Conservation (phyloP, 225 moss, liverwort and hornwort genomes). For the Bryoerythrophyllum caledonicum region DNA sequence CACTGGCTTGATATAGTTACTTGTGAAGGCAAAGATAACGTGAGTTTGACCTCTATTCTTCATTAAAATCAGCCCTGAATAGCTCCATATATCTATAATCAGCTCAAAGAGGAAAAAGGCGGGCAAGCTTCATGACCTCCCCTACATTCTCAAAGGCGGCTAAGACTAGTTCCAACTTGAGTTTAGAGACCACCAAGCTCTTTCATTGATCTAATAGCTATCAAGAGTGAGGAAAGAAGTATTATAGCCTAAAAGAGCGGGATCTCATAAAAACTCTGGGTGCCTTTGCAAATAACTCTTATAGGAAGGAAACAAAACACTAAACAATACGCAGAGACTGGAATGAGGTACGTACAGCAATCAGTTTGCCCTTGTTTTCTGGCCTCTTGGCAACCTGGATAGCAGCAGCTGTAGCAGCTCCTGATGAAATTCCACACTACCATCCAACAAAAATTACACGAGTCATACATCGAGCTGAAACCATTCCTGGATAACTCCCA, state of each 20-base stretch:
- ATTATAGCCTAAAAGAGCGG: too few species aligned
- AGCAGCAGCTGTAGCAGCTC: conserved; percentile 74
- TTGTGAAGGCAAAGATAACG: too few species aligned
- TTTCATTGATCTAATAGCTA: too few species aligned
- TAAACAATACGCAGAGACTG: not conserved
- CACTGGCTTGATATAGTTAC: not conserved
- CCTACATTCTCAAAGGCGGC: too few species aligned
- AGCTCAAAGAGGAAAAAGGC: not conserved
- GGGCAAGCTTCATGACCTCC: not conserved
- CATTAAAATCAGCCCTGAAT: too few species aligned
- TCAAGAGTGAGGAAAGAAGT: too few species aligned
- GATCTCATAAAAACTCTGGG: too few species aligned
- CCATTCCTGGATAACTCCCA: not conserved
- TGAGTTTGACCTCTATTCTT: too few species aligned
- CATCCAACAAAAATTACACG: not conserved
- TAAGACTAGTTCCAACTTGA: too few species aligned
- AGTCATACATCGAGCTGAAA: not conserved
- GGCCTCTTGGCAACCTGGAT: conserved; percentile 75
- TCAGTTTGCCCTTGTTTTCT: conserved; percentile 74
- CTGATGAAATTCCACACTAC: conserved; percentile 83
- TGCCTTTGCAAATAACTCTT: too few species aligned
- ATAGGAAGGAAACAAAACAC: not conserved
- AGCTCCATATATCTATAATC: too few species aligned
- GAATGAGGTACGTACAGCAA: conserved; percentile 46
- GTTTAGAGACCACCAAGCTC: too few species aligned